Base-by-base conservation (phyloP, 805 yeast genomes). In the Candida hispaniensis region DNA sequence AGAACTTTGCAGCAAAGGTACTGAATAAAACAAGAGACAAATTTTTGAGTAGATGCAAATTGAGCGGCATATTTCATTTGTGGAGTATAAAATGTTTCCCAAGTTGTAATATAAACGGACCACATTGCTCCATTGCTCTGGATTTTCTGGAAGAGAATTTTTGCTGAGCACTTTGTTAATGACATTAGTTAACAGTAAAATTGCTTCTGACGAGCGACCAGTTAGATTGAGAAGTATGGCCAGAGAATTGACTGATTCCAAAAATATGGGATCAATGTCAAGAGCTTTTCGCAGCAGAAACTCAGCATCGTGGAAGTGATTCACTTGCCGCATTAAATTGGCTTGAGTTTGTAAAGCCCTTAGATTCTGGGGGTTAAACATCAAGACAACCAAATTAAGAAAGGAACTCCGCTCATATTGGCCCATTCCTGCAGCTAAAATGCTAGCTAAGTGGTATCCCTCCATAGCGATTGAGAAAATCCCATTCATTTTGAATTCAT, bases 161-260 rank as follows among this genome's bases (percentile, higher is more conserved):
- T 23, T 28, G 1, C 16, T 11, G 7, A 30, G 15, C 5, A 18
- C 12, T 9, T 11, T 9, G 21, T 26, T 38, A 24, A 24, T 14
- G 15, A 20, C 12, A 33, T 20, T 15, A 24, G 19, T n/a, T 2
- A 29, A 14, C 2, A n/a, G 13, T 2, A 11, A 17, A 12, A 8
- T 23, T 6, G 36, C 47, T 12, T 41, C 41, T 6, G 11, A 10
- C 11, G 41, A 40, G 11, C 50, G 39, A 7, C 24, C 27, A 22
- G 44, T 48, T 1, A 41, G 16, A 15, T 45, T 34, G 7, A 44
- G 30, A 4, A 48, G 38, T 5, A 47, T 30, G 18, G 47, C 41
- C 16, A 49, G 19, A 16, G 49, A 54, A 7, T 49, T 53, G 6
- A 50, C 46, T 1, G 53, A 51, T 25, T 48, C 54, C 44, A 45